phyloP scores from a whole-genome alignment of 31 red algal genomes.

The Odonthalia washingtoniensis region DNA sequence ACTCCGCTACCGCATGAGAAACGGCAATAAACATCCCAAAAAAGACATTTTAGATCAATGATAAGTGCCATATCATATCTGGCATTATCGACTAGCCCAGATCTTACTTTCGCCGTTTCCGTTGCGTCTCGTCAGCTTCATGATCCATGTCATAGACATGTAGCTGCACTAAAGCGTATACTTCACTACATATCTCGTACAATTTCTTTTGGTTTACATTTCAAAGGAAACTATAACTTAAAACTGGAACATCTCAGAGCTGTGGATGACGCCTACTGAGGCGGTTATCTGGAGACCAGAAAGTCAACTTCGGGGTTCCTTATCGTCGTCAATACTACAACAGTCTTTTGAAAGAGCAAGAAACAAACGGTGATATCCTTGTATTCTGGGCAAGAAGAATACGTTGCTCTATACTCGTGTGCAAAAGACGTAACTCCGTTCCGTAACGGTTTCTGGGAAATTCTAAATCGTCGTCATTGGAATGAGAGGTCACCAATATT shows the following conservation, averaged over 20 bases:
- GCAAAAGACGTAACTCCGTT: conserved; percentile 14
- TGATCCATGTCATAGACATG: conserved; percentile 12
- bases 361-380: conserved; percentile 21
- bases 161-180: neutral
- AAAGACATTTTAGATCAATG: neutral
- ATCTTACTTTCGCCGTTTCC: neutral
- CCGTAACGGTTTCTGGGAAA: neutral
- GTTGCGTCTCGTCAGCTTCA: neutral
- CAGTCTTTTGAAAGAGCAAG: conserved; percentile 22
- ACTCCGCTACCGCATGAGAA: neutral
- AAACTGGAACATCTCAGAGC: neutral
- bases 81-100: neutral
- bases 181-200: conserved; percentile 1
- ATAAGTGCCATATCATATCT: neutral
- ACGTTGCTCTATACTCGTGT: conserved; percentile 29
- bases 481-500: too few species aligned
- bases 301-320: conserved; percentile 7
- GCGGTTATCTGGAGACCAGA: conserved; percentile 9
- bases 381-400: conserved; percentile 33
- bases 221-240: neutral
- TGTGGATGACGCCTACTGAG: conserved; percentile 6
- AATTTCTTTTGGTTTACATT: neutral
- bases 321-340: neutral
- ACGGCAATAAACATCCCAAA: neutral
- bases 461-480: too few species aligned